Evolutionary conservation across 192 early-diverging fungal species (phyloP).

Genomic region (Coemansia sp.): DNA sequence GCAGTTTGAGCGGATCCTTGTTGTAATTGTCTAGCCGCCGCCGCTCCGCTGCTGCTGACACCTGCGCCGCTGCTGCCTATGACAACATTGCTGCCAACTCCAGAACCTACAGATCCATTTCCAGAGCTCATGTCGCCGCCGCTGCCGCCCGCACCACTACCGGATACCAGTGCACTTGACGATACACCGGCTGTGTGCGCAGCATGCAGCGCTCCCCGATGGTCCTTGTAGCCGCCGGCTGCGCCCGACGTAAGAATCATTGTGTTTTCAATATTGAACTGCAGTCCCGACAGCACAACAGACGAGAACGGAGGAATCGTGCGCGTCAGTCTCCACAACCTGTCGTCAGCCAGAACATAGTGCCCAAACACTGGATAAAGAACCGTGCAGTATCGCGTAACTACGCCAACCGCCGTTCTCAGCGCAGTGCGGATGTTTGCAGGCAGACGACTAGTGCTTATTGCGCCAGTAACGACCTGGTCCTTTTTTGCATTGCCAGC

Average conservation of each 20-base stretch:
- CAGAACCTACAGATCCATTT: not conserved
- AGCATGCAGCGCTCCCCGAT: not conserved
- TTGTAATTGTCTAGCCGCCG: not conserved
- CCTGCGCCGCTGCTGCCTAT: not conserved
- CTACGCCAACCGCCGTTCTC: conserved; percentile 29
- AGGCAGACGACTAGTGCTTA: conserved; percentile 30
- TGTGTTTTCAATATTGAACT: conserved; percentile 44
- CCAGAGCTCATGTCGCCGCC: not conserved
- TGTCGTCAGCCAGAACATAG: conserved; percentile 46
- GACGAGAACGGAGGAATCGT: conserved; percentile 46
- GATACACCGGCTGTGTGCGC: not conserved
- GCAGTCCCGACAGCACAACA: conserved; percentile 34
- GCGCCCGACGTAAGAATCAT: conserved; percentile 7
- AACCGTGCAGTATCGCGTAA: conserved; percentile 48
- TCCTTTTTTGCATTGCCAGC: not conserved
- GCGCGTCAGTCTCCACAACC: conserved; percentile 45
- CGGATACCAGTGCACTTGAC: not conserved
- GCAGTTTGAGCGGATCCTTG: not conserved
- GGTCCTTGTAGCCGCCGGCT: conserved; percentile 13
- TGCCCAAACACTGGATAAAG: conserved; percentile 45
- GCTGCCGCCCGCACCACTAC: not conserved
- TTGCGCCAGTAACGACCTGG: not conserved
- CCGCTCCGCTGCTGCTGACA: not conserved
- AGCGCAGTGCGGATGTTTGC: conserved; percentile 40
- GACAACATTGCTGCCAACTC: not conserved